A percentile compares a stretch with the other conserved stretches of the same genome.
Evolutionary conservation across 176 grass and related monocot genomes (phyloP).

Genomic region (Zizania latifolia): DNA sequence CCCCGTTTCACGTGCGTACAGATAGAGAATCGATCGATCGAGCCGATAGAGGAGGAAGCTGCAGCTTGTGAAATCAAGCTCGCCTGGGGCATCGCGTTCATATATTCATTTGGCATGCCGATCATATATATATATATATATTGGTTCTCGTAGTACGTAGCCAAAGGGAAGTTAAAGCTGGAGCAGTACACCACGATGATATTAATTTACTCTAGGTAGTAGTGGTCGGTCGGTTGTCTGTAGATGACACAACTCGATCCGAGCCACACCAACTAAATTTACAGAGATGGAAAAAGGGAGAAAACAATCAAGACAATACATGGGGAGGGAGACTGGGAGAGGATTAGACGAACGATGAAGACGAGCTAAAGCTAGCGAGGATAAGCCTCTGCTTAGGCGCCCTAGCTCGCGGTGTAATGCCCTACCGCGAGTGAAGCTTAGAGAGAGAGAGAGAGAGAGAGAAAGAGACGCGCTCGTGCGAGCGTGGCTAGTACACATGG

Average conservation of each 20-base stretch:
- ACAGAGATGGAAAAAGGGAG: constrained; percentile 33
- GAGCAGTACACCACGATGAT: constrained; percentile 16
- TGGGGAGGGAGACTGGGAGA: background rate
- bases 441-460: constrained; percentile 1
- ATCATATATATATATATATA: no score
- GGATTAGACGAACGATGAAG: background rate
- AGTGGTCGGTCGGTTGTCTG: constrained; percentile 95
- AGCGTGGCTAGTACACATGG: constrained; percentile 32
- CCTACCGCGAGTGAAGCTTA: constrained; percentile 34
- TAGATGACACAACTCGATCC: constrained; percentile 83
- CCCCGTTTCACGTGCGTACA: constrained; percentile 41
- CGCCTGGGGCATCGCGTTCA: no score
- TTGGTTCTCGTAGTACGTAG: constrained; percentile 11
- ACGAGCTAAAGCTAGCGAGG: constrained; percentile 36
- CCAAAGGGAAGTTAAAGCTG: constrained; percentile 33
- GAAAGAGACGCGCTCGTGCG: constrained; percentile 5
- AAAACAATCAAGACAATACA: background rate
- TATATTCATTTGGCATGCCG: no score
- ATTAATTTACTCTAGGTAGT: constrained; percentile 53
- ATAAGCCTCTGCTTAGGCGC: constrained; percentile 43
- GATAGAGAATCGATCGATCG: background rate
- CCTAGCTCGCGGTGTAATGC: constrained; percentile 55
- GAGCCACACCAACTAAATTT: constrained; percentile 53
- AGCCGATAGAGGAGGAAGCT: no score
- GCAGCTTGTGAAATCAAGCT: no score